phyloP scores from a whole-genome alignment of 202 grass and related monocot genomes.

The Cymbopogon flexuosus region DNA sequence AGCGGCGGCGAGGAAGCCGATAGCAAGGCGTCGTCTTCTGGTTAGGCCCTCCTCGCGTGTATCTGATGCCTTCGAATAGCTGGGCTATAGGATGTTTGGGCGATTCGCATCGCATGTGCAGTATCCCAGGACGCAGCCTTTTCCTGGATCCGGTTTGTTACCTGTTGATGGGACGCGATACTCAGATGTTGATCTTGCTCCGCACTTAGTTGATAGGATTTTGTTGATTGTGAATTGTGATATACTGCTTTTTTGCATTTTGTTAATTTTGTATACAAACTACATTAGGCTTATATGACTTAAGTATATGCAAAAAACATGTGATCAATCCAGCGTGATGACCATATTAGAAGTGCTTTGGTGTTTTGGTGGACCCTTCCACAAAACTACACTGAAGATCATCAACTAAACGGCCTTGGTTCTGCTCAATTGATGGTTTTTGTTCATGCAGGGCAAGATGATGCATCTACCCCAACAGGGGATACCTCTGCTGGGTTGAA shows the following conservation, averaged over 20 bases:
- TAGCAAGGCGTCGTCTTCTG: slow-evolving; percentile 43
- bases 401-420: not conserved
- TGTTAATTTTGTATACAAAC: not conserved
- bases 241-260: not conserved
- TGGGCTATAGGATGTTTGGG: not conserved
- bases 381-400: not conserved
- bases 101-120: not conserved
- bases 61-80: not conserved
- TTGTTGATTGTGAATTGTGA: not conserved
- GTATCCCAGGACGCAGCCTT: not conserved
- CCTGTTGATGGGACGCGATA: not conserved
- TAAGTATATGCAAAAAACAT: not conserved
- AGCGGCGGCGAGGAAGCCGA: slow-evolving; percentile 34
- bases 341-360: not conserved
- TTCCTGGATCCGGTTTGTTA: slow-evolving; percentile 3
- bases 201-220: not conserved
- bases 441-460: slow-evolving; percentile 56
- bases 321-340: not conserved
- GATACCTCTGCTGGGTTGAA: slow-evolving; percentile 43
- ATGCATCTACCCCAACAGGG: slow-evolving; percentile 47
- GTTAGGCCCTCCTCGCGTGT: slow-evolving; percentile 21
- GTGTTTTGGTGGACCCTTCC: not conserved
- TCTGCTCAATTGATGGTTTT: slow-evolving; percentile 10
- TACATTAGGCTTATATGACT: not conserved
- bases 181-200: not conserved